Conservation (phyloP, 176 grass and related monocot genomes). For the Oryza coarctata region DNA sequence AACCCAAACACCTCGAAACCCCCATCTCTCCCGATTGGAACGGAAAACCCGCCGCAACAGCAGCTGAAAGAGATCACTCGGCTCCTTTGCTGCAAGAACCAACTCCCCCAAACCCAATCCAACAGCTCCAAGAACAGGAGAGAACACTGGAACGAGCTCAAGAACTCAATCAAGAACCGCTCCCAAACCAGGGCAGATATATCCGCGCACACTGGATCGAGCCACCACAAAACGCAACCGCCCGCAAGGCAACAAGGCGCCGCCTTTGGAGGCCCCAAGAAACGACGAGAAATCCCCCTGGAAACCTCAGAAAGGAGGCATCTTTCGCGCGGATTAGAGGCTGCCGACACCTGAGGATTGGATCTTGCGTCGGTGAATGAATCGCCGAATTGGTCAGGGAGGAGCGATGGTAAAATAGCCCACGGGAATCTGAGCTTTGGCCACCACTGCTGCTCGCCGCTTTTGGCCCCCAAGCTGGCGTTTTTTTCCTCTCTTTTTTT, state of each 20-base stretch:
- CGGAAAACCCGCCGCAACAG: background rate
- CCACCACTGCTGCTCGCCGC: background rate
- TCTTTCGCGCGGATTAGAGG: slow-evolving; percentile 24
- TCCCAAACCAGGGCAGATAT: background rate
- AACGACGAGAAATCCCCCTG: slow-evolving; percentile 36
- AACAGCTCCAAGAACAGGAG: slow-evolving; percentile 22
- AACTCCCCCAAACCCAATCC: slow-evolving; percentile 9
- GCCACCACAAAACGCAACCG: background rate
- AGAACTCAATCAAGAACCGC: slow-evolving; percentile 22
- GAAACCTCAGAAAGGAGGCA: slow-evolving; percentile 31
- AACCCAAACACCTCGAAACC: background rate
- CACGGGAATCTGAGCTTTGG: slow-evolving; percentile 49
- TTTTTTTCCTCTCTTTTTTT: slow-evolving; percentile 16
- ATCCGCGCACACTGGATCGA: slow-evolving; percentile 31
- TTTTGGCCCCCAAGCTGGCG: slow-evolving; percentile 9
- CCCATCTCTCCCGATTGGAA: slow-evolving; percentile 28
- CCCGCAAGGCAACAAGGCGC: background rate
- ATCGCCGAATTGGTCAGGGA: slow-evolving; percentile 3
- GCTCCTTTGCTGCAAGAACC: background rate
- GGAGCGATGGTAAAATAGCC: slow-evolving; percentile 41
- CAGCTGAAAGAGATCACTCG: background rate
- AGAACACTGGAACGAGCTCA: slow-evolving; percentile 24
- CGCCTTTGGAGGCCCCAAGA: background rate
- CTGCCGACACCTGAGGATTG: slow-evolving; percentile 41
- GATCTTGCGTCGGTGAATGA: slow-evolving; percentile 55